Base-by-base conservation (phyloP, 164 flowering plant genomes). In the Kingdonia uniflora region DNA sequence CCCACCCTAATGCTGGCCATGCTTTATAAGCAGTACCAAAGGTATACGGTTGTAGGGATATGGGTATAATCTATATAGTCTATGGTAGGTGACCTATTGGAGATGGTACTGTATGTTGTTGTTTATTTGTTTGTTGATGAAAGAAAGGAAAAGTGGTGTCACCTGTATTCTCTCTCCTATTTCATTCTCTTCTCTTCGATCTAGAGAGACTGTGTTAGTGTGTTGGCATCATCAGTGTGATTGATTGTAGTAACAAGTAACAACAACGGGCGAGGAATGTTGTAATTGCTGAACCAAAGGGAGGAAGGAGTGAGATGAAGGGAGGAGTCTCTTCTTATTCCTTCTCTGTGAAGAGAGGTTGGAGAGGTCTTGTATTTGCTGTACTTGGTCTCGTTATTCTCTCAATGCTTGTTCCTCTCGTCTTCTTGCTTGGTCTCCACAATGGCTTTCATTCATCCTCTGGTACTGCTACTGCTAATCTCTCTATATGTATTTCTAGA, bases 331-430 rank as follows among this genome's bases (percentile, higher is more conserved):
- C n/a, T 59, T 51, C 73, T 43, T 54, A 59, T 54, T 68, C 80
- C 46, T 64, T n/a, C n/a, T n/a, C n/a, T n/a, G n/a, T 72, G 14
- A 90, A 90, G 60, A 63, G 86, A 62, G 76, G 89, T 58, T 83
- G 97, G 95, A 76, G 76, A 71, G 77, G 85, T 5, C 74, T 81
- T 19, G 85, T 64, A 35, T 65, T 80, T 42, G 89, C 77, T 14
- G 95, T 87, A 0, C 60, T 85, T 15, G 74, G 76, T 38, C 89
- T 91, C 42, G 95, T 91, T 14, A 14, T 91, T 41, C 84, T 87
- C 11, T 91, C 96, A 20, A 80, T 87, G 95, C 87, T 87, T 52
- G 90, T 87, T 42, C 95, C 97, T 19, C 90, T 91, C 48, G 75
- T 76, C 44, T 87, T 91, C 72, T 55, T 87, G 57, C 80, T 87